Evolutionary conservation across 805 yeast genomes (phyloP).

Genomic region (Teunomyces funiuensis): DNA sequence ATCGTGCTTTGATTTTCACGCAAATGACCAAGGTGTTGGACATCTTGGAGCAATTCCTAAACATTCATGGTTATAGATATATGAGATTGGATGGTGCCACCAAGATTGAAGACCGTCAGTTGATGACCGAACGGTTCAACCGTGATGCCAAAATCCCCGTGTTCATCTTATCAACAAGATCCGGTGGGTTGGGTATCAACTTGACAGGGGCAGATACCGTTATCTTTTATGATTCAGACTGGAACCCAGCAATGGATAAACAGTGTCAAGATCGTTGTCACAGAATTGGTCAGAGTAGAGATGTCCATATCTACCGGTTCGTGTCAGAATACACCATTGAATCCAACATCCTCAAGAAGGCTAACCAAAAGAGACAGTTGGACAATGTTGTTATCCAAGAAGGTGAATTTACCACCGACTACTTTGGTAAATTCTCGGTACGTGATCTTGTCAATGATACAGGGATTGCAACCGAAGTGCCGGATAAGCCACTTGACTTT

Average conservation of each 20-base stretch:
- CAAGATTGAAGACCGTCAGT: conserved; percentile 93
- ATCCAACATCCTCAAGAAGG: conserved; percentile 88
- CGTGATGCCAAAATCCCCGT: conserved; percentile 83
- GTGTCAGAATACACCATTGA: conserved; percentile 96
- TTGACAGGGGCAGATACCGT: conserved; percentile 99
- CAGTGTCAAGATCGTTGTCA: conserved; percentile 99
- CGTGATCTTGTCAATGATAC: conserved; percentile 77
- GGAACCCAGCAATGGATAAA: conserved; percentile 99
- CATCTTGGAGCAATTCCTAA: conserved; percentile 86
- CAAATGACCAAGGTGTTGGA: conserved; percentile 98
- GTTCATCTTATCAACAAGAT: conserved; percentile 89
- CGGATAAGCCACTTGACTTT: conserved; percentile 40
- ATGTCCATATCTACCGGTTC: conserved; percentile 94
- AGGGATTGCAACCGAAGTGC: conserved; percentile 32
- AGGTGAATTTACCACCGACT: conserved; percentile 97
- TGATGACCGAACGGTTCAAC: conserved; percentile 89
- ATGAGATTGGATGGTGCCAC: conserved; percentile 97
- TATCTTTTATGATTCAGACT: conserved; percentile 95
- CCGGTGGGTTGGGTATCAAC: conserved; percentile 98
- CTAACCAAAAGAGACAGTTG: conserved; percentile 89
- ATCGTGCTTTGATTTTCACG: conserved; percentile 91
- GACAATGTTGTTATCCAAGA: conserved; percentile 96
- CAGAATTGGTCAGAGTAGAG: conserved; percentile 97
- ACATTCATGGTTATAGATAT: conserved; percentile 90
- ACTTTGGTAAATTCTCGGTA: conserved; percentile 83